phyloP scores from a whole-genome alignment of 805 yeast genomes.

The Candida sakaeoensis region DNA sequence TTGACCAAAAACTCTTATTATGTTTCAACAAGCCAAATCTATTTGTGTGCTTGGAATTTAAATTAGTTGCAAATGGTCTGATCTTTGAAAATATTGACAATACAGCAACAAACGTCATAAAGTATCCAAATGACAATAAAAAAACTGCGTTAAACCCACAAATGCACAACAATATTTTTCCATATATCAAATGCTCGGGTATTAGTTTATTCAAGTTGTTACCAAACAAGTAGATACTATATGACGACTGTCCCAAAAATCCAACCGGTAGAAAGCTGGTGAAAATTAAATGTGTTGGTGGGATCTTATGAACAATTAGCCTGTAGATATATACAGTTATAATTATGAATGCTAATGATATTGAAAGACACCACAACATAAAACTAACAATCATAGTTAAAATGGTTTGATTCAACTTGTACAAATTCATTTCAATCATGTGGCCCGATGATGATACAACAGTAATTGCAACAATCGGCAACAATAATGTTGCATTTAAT shows the following conservation, averaged over 20 bases:
- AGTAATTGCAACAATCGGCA: slow-evolving; percentile 78
- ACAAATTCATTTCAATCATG: slow-evolving; percentile 43
- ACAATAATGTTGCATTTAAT: slow-evolving; percentile 55
- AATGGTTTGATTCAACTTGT: slow-evolving; percentile 38
- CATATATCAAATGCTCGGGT: slow-evolving; percentile 13
- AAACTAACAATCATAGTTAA: slow-evolving; percentile 52
- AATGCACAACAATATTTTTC: slow-evolving; percentile 13
- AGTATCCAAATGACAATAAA: slow-evolving; percentile 54
- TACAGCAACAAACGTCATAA: slow-evolving; percentile 38
- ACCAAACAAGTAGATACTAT: slow-evolving; percentile 57
- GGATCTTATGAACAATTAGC: slow-evolving; percentile 54
- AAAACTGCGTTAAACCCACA: slow-evolving; percentile 39
- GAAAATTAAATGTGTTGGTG: slow-evolving; percentile 52
- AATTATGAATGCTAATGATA: slow-evolving; percentile 54
- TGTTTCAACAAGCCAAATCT: slow-evolving; percentile 16
- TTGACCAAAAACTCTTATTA: slow-evolving; percentile 50
- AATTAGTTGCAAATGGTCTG: slow-evolving; percentile 29
- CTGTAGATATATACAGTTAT: slow-evolving; percentile 59
- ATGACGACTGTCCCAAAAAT: slow-evolving; percentile 81
- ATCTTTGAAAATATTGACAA: slow-evolving; percentile 41
- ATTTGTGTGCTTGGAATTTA: slow-evolving; percentile 20
- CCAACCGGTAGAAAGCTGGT: slow-evolving; percentile 80
- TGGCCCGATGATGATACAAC: slow-evolving; percentile 76
- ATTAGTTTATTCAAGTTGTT: slow-evolving; percentile 24
- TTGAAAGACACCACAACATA: slow-evolving; percentile 68